phyloP scores from a whole-genome alignment of 768 basidiomycete genomes.

The Tylopilus rubrobrunneus region DNA sequence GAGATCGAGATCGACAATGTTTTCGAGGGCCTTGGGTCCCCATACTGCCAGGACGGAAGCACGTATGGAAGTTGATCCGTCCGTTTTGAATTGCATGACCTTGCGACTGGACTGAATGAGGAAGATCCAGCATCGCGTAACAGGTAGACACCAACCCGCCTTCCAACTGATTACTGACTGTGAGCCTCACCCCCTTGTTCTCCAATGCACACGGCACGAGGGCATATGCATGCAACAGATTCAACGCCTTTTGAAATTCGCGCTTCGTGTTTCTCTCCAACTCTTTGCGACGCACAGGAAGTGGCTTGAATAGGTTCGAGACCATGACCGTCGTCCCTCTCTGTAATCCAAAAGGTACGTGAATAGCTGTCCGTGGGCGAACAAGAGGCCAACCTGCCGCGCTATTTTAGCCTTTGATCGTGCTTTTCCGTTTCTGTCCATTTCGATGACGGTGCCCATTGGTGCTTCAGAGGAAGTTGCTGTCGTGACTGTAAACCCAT shows the following conservation, averaged over 20 bases:
- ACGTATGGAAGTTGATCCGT: slow-evolving; percentile 58
- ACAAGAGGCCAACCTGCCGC: slow-evolving; percentile 53
- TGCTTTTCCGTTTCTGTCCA: slow-evolving; percentile 47
- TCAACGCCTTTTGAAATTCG: slow-evolving; percentile 84
- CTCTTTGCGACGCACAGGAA: slow-evolving; percentile 92
- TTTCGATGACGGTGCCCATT: slow-evolving; percentile 71
- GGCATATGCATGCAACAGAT: slow-evolving; percentile 82
- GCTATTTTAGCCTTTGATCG: slow-evolving; percentile 61
- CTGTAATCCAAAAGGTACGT: slow-evolving; percentile 35
- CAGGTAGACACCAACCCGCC: slow-evolving; percentile 54
- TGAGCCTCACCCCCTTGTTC: slow-evolving; percentile 63
- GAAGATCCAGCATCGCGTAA: neutral
- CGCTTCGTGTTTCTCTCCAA: slow-evolving; percentile 84
- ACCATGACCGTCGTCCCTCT: slow-evolving; percentile 82
- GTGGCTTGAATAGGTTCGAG: slow-evolving; percentile 66
- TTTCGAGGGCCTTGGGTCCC: slow-evolving; percentile 78
- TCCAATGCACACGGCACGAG: slow-evolving; percentile 68
- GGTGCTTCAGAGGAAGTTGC: slow-evolving; percentile 69
- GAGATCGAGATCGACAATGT: slow-evolving; percentile 70
- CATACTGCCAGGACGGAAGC: slow-evolving; percentile 73
- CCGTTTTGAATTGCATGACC: slow-evolving; percentile 66
- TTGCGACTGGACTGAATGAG: slow-evolving; percentile 44
- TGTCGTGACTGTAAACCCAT: slow-evolving; percentile 67
- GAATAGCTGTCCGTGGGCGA: neutral
- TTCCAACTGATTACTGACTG: slow-evolving; percentile 63